A percentile compares a stretch with the other conserved stretches of the same genome.
Conservation (phyloP, 2,329 filamentous ascomycete genomes). For the Fusarium austroafricanum region DNA sequence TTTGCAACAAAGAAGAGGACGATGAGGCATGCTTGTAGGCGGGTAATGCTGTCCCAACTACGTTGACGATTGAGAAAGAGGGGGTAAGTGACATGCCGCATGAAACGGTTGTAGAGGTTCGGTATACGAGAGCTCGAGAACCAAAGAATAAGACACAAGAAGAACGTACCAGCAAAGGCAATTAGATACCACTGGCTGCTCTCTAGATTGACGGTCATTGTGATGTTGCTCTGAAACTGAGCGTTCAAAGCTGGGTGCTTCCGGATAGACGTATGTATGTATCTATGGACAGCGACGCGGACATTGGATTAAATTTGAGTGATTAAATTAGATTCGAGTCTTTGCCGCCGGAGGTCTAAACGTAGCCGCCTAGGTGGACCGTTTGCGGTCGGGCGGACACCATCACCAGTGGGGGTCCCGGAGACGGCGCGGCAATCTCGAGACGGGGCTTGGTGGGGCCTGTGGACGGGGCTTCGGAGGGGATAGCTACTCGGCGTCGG, state of each 20-base stretch:
- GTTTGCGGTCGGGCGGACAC: background rate
- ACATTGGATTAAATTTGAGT: background rate
- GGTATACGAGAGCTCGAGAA: background rate
- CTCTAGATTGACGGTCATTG: background rate
- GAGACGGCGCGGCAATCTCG: background rate
- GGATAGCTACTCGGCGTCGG: background rate
- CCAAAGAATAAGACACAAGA: background rate
- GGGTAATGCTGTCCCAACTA: constrained; percentile 16
- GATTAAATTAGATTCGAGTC: background rate
- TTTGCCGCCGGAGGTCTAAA: background rate
- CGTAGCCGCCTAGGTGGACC: background rate
- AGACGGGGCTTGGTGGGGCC: background rate
- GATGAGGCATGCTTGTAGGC: constrained; percentile 1
- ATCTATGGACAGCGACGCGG: background rate
- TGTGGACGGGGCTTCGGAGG: background rate
- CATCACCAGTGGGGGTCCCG: background rate
- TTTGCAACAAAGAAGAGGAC: background rate
- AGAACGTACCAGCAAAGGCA: background rate
- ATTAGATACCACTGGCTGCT: background rate
- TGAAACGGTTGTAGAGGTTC: background rate
- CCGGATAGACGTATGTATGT: background rate
- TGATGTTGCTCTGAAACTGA: background rate
- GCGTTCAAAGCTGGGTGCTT: background rate
- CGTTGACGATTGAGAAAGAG: background rate
- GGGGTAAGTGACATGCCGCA: constrained; percentile 8